These are phyloP conservation scores for Chamaenerion angustifolium DNA, from an alignment of 345 rosid species.

Conservation along the genomic window DNA sequence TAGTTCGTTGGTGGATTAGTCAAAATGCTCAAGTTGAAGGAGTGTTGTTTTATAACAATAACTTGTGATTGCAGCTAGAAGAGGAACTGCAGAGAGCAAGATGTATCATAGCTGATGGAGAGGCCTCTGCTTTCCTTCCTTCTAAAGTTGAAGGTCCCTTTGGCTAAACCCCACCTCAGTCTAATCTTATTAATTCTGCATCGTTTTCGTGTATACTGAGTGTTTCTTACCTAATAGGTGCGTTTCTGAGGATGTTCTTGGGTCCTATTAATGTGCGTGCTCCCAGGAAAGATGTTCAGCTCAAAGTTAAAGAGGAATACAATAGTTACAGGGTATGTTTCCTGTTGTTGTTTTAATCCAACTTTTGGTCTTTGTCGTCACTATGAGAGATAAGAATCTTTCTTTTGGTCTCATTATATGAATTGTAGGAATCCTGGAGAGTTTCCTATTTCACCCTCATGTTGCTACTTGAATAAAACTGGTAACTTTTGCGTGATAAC, in stretches of 20 bases:
- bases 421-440: too few relatives aligned
- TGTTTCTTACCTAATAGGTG: not conserved
- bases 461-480: too few relatives aligned
- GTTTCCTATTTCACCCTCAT: too few relatives aligned
- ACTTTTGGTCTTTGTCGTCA: not conserved
- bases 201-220: not conserved
- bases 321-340: constrained; percentile 66
- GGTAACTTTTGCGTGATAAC: too few relatives aligned
- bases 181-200: not conserved
- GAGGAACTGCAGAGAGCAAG: constrained; percentile 76
- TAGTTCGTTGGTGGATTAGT: too few relatives aligned
- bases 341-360: not conserved
- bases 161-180: not conserved
- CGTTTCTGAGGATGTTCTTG: constrained; percentile 64
- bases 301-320: constrained; percentile 95
- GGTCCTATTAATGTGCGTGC: constrained; percentile 98
- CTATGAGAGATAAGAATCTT: too few relatives aligned
- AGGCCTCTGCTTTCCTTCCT: constrained; percentile 75
- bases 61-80: constrained; percentile 28
- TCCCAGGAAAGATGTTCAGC: constrained; percentile 62
- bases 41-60: too few relatives aligned
- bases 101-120: constrained; percentile 65
- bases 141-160: constrained; percentile 41
- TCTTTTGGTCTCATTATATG: too few relatives aligned
- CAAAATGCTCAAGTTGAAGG: too few relatives aligned